phyloP scores from a whole-genome alignment of 768 basidiomycete genomes.

The Lactarius indigo region DNA sequence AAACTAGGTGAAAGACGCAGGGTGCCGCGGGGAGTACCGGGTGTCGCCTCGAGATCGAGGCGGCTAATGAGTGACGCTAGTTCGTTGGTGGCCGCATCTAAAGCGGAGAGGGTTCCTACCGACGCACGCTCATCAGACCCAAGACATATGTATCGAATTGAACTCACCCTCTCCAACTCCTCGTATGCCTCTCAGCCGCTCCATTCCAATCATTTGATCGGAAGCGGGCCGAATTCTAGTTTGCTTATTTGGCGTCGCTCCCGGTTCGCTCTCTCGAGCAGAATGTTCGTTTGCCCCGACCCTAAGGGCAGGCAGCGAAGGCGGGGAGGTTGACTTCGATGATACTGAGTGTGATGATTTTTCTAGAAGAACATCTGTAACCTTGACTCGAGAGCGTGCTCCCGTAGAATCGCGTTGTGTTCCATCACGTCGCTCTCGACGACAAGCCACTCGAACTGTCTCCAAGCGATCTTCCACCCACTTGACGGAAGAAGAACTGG shows the following conservation, averaged over 20 bases:
- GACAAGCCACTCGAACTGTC: constrained; percentile 44
- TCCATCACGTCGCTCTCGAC: constrained; percentile 37
- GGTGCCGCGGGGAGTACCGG: constrained; percentile 45
- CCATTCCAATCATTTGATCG: constrained; percentile 54
- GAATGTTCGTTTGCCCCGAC: constrained; percentile 55
- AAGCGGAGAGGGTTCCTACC: constrained; percentile 57
- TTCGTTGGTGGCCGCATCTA: constrained; percentile 80
- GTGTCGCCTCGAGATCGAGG: constrained; percentile 81
- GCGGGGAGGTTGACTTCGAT: constrained; percentile 5
- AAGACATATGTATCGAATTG: not conserved
- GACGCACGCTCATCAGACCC: constrained; percentile 7
- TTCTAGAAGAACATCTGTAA: constrained; percentile 58
- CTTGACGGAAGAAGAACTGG: constrained; percentile 40
- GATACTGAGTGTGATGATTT: constrained; percentile 21
- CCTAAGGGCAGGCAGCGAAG: constrained; percentile 34
- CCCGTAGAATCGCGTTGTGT: constrained; percentile 45
- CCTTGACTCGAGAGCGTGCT: constrained; percentile 48
- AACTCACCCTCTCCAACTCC: constrained; percentile 50
- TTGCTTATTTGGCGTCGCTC: constrained; percentile 38
- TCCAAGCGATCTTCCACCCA: constrained; percentile 51
- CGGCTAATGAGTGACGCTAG: constrained; percentile 72
- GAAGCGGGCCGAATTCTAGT: constrained; percentile 55
- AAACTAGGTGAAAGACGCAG: constrained; percentile 27
- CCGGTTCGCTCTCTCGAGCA: constrained; percentile 25
- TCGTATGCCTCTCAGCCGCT: constrained; percentile 48